A percentile compares a stretch with the other conserved stretches of the same genome.
Evolutionary conservation across 139 green algal species (phyloP).

Genomic region (Asterochloris sp.): DNA sequence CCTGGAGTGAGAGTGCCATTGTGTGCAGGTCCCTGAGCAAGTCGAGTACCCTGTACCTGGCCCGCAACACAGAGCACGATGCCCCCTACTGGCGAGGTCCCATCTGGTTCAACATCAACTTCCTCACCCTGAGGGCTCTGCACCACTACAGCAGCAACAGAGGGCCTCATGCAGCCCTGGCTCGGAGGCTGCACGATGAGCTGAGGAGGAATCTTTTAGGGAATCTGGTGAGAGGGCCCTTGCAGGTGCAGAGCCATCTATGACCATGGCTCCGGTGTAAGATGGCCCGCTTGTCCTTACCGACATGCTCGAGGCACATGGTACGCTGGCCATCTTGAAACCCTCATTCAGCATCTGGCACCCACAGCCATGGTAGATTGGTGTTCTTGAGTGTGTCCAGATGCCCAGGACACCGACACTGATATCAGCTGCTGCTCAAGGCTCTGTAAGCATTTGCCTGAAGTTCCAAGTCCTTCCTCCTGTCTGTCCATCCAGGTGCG

Average conservation of each 20-base stretch:
- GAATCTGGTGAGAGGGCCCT: constrained; percentile 50
- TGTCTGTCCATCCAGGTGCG: constrained; percentile 19
- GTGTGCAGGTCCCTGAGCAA: constrained; percentile 10
- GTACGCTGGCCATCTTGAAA: too few relatives aligned
- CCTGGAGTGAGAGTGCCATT: neutral
- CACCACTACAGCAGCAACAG: constrained; percentile 35
- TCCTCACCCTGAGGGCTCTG: constrained; percentile 69
- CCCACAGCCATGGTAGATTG: too few relatives aligned
- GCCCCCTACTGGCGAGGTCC: constrained; percentile 88
- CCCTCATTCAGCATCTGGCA: too few relatives aligned
- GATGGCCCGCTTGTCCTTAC: too few relatives aligned
- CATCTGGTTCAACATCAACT: constrained; percentile 97
- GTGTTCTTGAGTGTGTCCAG: too few relatives aligned
- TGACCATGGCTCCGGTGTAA: too few relatives aligned
- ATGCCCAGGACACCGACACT: too few relatives aligned
- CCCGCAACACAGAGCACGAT: constrained; percentile 89
- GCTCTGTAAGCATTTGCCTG: too few relatives aligned
- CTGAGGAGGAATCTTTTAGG: constrained; percentile 61
- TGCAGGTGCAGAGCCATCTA: too few relatives aligned
- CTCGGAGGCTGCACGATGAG: constrained; percentile 35
- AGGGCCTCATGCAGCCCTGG: constrained; percentile 26
- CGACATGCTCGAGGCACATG: too few relatives aligned
- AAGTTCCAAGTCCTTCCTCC: too few relatives aligned
- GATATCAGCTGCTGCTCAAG: too few relatives aligned
- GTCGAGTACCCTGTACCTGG: constrained; percentile 62